Evolutionary conservation across 345 rosid genomes (phyloP).

Genomic region (Hibiscus tridactylites): DNA sequence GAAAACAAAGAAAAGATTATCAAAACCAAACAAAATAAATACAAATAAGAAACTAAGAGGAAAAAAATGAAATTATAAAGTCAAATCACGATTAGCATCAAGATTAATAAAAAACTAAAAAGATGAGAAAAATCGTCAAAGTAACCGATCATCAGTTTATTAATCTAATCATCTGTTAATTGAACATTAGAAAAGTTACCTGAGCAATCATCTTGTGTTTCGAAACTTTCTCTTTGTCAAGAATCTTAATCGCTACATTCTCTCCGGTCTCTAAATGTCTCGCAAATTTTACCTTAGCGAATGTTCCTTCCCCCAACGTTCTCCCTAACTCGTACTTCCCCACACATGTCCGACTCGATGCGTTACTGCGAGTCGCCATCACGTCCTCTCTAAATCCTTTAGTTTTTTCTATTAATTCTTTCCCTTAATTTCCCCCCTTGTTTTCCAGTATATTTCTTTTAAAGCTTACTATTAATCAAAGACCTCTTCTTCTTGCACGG

Average conservation of each 20-base stretch:
- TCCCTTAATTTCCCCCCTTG: background rate
- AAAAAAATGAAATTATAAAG: background rate
- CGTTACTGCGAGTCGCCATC: slow-evolving; percentile 43
- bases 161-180: too few species aligned
- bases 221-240: slow-evolving; percentile 84
- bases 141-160: background rate
- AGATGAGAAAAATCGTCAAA: background rate
- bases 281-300: slow-evolving; percentile 97
- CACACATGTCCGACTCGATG: slow-evolving; percentile 66
- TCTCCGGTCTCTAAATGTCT: slow-evolving; percentile 61
- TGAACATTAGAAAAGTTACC: slow-evolving; percentile 27
- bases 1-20: background rate
- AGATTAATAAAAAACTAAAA: background rate
- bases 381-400: background rate
- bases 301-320: slow-evolving; percentile 93
- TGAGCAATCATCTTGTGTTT: slow-evolving; percentile 91
- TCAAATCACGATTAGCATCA: background rate
- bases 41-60: too few species aligned
- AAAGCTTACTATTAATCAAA: slow-evolving; percentile 24
- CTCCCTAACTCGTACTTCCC: slow-evolving; percentile 93
- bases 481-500: slow-evolving; percentile 97
- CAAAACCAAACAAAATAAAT: background rate
- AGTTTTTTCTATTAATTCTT: background rate
- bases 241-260: slow-evolving; percentile 81
- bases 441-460: background rate